A percentile compares a stretch with the other conserved stretches of the same genome.
Evolutionary conservation across 345 rosid species (phyloP).

Genomic region (Dipteronia sinensis): DNA sequence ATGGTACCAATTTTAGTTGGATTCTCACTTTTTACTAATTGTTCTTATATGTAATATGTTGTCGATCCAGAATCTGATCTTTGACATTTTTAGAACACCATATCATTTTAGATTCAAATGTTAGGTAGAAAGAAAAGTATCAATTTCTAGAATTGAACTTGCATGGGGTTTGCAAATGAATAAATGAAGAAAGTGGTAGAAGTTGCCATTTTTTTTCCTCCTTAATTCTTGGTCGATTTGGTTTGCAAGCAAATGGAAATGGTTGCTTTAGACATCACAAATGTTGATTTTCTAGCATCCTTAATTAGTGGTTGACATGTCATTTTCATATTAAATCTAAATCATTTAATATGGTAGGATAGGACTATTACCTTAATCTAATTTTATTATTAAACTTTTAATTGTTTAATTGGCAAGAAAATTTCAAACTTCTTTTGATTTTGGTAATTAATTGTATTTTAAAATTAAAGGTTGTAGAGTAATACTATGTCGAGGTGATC

Average conservation of each 20-base stretch:
- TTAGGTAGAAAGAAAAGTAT: background rate
- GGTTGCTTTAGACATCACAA: slow-evolving; percentile 21
- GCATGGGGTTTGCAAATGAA: background rate
- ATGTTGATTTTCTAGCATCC: slow-evolving; percentile 3
- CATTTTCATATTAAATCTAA: slow-evolving; percentile 20
- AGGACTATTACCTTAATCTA: background rate
- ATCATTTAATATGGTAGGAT: background rate
- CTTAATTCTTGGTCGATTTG: background rate
- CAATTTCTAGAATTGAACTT: background rate
- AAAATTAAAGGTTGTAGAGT: background rate
- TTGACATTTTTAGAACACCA: too few relatives aligned
- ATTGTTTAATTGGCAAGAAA: slow-evolving; percentile 8
- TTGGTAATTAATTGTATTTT: background rate
- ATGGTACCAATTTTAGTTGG: background rate
- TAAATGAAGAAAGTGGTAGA: background rate
- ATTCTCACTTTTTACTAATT: background rate
- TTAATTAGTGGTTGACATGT: slow-evolving; percentile 23
- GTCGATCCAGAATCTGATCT: background rate
- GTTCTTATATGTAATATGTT: background rate
- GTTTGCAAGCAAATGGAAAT: slow-evolving; percentile 19
- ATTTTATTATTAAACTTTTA: background rate
- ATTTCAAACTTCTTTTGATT: background rate
- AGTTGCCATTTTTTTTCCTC: background rate
- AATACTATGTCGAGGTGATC: background rate
- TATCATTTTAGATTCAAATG: too few relatives aligned